Conservation (phyloP, 495 filamentous ascomycete species). For the Penicillium cosmopolitanum region DNA sequence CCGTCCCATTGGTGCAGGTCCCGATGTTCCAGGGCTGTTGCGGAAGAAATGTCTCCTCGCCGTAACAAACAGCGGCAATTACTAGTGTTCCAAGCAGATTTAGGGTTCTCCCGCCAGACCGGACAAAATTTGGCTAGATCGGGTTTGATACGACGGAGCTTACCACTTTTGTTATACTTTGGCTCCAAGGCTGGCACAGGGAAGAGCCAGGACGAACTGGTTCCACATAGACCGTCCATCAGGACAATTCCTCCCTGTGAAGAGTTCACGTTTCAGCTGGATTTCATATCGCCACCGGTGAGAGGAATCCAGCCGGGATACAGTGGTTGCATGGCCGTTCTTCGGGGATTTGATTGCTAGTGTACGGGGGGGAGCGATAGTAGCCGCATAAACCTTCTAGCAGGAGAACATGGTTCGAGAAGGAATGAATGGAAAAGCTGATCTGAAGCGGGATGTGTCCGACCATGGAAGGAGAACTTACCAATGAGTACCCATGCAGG, state of each 20-base stretch:
- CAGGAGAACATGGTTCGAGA: not conserved
- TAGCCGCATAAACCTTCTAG: not conserved
- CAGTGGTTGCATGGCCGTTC: too few species aligned
- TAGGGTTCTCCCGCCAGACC: slow-evolving; percentile 2
- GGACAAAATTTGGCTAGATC: not conserved
- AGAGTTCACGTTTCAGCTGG: slow-evolving; percentile 5
- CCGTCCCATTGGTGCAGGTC: slow-evolving; percentile 29
- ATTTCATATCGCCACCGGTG: not conserved
- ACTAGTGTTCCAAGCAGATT: slow-evolving; percentile 12
- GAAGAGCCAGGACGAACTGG: slow-evolving; percentile 27
- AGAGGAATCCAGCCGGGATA: not conserved
- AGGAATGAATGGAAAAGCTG: not conserved
- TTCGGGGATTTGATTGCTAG: too few species aligned
- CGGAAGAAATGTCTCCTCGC: slow-evolving; percentile 32
- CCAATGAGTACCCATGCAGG: slow-evolving; percentile 32
- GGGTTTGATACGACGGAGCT: not conserved
- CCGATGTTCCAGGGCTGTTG: slow-evolving; percentile 28
- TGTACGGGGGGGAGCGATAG: not conserved
- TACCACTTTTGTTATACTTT: slow-evolving; percentile 25
- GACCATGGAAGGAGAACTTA: slow-evolving; percentile 9
- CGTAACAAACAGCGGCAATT: slow-evolving; percentile 29
- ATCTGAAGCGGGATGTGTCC: slow-evolving; percentile 1
- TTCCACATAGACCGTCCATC: slow-evolving; percentile 37
- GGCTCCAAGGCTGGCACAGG: slow-evolving; percentile 22
- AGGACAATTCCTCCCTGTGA: slow-evolving; percentile 28